Evolutionary conservation across 176 grass and related monocot species (phyloP), one percentile per base, ranked within the genome.

Genomic region (Eleusine coracana): DNA sequence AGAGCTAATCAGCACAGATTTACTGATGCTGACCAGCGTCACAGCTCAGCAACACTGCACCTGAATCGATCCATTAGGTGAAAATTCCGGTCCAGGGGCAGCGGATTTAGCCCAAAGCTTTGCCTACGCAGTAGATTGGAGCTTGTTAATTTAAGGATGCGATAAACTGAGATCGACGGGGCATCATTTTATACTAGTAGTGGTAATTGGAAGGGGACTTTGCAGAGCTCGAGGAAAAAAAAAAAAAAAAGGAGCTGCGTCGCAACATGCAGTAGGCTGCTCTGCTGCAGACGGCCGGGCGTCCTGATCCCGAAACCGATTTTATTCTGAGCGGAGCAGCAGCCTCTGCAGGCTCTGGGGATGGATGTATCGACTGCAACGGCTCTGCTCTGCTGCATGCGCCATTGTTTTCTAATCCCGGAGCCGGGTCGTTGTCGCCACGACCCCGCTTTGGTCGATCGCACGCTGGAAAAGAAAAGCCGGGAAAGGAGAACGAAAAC

Each of bases 251-350:
- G 58, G 58, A 23, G 7, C 23, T 23, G n/a, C 56, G 0, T 60
- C 10, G 52, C 52, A 55, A 20, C 49, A 16, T 6, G 46, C 11
- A 37, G 55, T 5, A 49, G 39, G 39, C 54, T 6, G 14, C 20
- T 10, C 42, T 10, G 41, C 51, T 20, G 13, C 20, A 52, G 50
- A 5, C 20, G 4, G 20, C n/a, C 71, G 37, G 15, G 16, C 66
- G 66, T 58, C 5, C 82, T 59, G 73, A 70, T 84, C 73, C 73
- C 74, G 37, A 59, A 70, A 69, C 59, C 64, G 63, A 77, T 70
- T 70, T 70, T 59, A 59, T 70, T 85, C 65, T 65, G 59, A 9
- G 23, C n/a, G 3, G n/a, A 1, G 7, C 7, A 1, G 7, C 7
- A 46, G 44, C 0, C 44, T 46, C 44, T 46, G 44, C 44, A 11